Conservation (phyloP, 1,139 yeast species). For the Geotrichum macrosporum region DNA sequence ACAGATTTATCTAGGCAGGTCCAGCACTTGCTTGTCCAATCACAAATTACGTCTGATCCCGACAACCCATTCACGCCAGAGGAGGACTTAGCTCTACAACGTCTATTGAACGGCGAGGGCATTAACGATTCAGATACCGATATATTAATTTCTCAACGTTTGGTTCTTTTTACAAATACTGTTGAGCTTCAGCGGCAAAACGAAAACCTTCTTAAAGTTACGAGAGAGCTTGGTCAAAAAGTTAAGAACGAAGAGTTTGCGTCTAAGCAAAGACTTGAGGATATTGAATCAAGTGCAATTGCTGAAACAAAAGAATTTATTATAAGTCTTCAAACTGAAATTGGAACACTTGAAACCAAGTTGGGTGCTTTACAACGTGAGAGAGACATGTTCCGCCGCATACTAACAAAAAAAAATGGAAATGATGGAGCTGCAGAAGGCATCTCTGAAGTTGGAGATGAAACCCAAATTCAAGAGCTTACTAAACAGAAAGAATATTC, state of each 20-base stretch:
- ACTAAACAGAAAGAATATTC: conserved; percentile 24
- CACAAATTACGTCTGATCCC: conserved; percentile 49
- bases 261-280: conserved; percentile 44
- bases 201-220: conserved; percentile 60
- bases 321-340: conserved; percentile 58
- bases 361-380: conserved; percentile 56
- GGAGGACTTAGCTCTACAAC: conserved; percentile 54
- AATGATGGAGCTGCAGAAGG: conserved; percentile 23
- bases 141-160: conserved; percentile 61
- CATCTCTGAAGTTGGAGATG: conserved; percentile 31
- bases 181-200: conserved; percentile 70
- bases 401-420: conserved; percentile 34
- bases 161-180: conserved; percentile 64
- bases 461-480: conserved; percentile 20
- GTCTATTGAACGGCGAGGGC: conserved; percentile 37
- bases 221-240: conserved; percentile 64
- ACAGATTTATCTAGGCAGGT: conserved; percentile 77
- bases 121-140: conserved; percentile 60
- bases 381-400: conserved; percentile 58
- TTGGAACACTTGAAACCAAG: conserved; percentile 49
- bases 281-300: conserved; percentile 55
- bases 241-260: conserved; percentile 55
- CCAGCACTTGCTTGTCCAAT: conserved; percentile 64
- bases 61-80: conserved; percentile 50
- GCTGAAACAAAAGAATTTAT: conserved; percentile 77